A percentile compares a stretch with the other conserved stretches of the same genome.
Conservation (phyloP, 192 early-diverging fungal species). For the Coemansia sp. region DNA sequence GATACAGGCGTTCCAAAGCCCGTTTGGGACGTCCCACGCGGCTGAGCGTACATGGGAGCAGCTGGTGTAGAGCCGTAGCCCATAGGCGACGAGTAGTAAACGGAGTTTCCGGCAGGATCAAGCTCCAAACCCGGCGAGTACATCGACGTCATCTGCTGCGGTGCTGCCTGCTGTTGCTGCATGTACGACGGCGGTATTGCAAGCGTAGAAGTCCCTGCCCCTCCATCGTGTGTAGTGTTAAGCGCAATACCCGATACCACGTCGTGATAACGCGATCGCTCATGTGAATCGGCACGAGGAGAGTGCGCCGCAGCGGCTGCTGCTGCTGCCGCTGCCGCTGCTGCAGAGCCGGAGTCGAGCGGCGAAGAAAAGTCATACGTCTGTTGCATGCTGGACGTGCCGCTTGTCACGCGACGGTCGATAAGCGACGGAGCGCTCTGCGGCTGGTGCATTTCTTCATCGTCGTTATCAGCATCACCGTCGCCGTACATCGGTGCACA, state of each 20-base stretch:
- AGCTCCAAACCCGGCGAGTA: conserved; percentile 40
- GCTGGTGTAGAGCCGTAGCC: conserved; percentile 17
- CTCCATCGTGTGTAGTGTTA: conserved; percentile 1
- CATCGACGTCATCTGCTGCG: conserved; percentile 23
- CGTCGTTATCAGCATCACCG: conserved; percentile 33
- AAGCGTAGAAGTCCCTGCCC: conserved; percentile 6
- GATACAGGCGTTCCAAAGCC: conserved; percentile 18
- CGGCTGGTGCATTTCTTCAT: conserved; percentile 22
- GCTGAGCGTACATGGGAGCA: conserved; percentile 21
- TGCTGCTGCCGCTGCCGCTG: conserved; percentile 11
- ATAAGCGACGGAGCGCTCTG: conserved; percentile 22
- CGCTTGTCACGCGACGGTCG: conserved; percentile 1
- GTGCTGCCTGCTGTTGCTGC: conserved; percentile 14
- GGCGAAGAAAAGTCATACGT: conserved; percentile 29
- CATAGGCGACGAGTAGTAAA: conserved; percentile 47
- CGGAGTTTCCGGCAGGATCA: conserved; percentile 10
- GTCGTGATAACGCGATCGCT: conserved; percentile 4
- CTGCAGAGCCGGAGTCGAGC: conserved; percentile 13
- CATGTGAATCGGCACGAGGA: conserved; percentile 5
- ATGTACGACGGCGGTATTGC: conserved; percentile 18
- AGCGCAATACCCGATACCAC: conserved; percentile 1
- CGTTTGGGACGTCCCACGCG: conserved; percentile 10
- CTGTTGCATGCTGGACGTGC: conserved; percentile 13
- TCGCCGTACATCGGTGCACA: conserved; percentile 40
- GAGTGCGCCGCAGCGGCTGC: conserved; percentile 6